These are phyloP conservation scores for Sclerotiophoma versabilis DNA, from an alignment of 2,329 filamentous ascomycete species.

Conservation along the genomic window DNA sequence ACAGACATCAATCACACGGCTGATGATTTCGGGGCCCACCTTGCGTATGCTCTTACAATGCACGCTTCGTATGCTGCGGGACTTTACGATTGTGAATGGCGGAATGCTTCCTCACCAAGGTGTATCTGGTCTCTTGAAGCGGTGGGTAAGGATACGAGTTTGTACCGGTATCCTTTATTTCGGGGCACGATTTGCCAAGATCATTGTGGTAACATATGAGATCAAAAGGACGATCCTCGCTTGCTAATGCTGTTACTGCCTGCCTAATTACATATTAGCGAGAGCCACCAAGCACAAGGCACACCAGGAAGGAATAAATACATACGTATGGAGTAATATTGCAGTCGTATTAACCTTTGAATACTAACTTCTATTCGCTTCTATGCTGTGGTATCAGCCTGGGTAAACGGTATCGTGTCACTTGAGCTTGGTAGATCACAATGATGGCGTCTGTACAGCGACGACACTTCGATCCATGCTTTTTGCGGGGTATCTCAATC, in stretches of 20 bases:
- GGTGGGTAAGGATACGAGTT: too few relatives aligned
- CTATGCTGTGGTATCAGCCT: not conserved
- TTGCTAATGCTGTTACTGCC: not conserved
- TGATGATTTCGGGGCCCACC: not conserved
- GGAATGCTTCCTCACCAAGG: constrained; percentile 13
- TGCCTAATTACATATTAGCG: not conserved
- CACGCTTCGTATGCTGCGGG: constrained; percentile 3
- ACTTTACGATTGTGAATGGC: not conserved
- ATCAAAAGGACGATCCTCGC: not conserved
- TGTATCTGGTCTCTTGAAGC: not conserved
- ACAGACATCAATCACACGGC: not conserved
- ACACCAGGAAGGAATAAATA: not conserved
- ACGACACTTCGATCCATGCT: not conserved
- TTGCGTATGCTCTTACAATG: not conserved
- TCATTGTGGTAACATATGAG: not conserved
- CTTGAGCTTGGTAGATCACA: not conserved
- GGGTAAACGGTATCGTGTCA: not conserved
- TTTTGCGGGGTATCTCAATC: constrained; percentile 11
- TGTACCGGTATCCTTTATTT: not conserved
- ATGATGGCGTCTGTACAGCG: not conserved
- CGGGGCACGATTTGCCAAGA: not conserved
- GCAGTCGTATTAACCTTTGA: too few relatives aligned
- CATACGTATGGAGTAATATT: not conserved
- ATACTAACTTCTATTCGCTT: not conserved
- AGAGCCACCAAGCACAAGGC: not conserved